These are phyloP conservation scores for Fomes fomentarius DNA, from an alignment of 1,284 basidiomycete genomes.

Conservation along the genomic window DNA sequence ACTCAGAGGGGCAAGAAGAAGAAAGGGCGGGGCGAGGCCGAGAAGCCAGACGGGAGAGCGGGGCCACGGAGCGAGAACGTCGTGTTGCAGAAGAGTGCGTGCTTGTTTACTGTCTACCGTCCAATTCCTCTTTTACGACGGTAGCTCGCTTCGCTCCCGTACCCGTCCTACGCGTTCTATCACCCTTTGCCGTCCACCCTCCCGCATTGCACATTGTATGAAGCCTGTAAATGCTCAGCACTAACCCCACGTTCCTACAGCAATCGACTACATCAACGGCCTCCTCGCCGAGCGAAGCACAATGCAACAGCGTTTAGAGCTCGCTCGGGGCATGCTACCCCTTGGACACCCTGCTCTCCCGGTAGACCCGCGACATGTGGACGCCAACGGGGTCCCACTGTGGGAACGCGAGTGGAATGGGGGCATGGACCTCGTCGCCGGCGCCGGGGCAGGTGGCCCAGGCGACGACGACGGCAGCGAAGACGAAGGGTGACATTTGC, in stretches of 20 bases:
- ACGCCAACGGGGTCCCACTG: conserved; percentile 42
- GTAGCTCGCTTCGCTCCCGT: not conserved
- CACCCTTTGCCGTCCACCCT: no score
- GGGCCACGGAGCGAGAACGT: conserved; percentile 87
- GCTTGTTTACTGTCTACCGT: not conserved
- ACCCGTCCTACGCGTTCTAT: not conserved
- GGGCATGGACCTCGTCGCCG: conserved; percentile 52
- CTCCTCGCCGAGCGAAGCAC: conserved; percentile 60
- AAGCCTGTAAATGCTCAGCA: not conserved
- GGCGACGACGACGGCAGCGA: conserved; percentile 30
- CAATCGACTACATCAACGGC: conserved; percentile 81
- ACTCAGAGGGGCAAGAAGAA: conserved; percentile 41
- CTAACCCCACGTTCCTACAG: conserved; percentile 40
- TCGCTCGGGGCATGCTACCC: conserved; percentile 58
- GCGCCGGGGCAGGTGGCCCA: conserved; percentile 52
- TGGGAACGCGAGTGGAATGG: conserved; percentile 84
- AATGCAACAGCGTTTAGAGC: conserved; percentile 60
- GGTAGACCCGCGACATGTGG: conserved; percentile 36
- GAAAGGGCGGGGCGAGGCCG: conserved; percentile 42
- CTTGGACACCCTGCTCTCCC: conserved; percentile 56
- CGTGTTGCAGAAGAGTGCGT: conserved; percentile 81
- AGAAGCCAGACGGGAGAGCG: conserved; percentile 77
- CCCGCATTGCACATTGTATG: not conserved
- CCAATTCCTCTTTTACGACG: conserved; percentile 2
- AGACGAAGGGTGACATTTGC: conserved; percentile 26